Conservation (phyloP, 768 basidiomycete genomes). For the Leccinum truebloodii region DNA sequence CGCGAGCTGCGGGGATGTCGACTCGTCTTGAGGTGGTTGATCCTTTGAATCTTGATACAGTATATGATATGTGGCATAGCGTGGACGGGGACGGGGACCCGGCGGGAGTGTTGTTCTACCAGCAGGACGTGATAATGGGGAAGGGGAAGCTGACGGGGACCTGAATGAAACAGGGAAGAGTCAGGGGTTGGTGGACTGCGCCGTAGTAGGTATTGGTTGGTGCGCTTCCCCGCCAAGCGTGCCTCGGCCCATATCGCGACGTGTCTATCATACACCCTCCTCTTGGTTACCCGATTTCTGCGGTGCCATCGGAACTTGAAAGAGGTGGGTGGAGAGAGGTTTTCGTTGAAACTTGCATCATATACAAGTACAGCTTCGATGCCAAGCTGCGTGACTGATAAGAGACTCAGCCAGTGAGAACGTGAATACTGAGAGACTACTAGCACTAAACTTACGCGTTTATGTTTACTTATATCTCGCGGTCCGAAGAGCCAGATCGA, state of each 20-base stretch:
- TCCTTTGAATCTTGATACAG: neutral
- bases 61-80: constrained; percentile 15
- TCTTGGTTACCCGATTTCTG: neutral
- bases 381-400: neutral
- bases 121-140: neutral
- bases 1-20: constrained; percentile 2
- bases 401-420: neutral
- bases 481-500: neutral
- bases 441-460: no score
- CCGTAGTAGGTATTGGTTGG: constrained; percentile 5
- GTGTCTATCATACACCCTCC: neutral
- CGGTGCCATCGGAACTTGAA: constrained; percentile 7
- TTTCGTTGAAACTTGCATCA: neutral
- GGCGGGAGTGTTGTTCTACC: neutral
- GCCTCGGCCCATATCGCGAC: neutral
- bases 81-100: neutral
- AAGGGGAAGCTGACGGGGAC: neutral
- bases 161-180: neutral
- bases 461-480: neutral
- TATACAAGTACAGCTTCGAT: neutral
- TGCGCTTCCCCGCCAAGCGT: constrained; percentile 11
- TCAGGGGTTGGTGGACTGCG: neutral
- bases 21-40: constrained; percentile 5
- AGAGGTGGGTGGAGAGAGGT: neutral
- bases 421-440: no score